Conservation (phyloP, 2,329 filamentous ascomycete species). For the Sclerotinia minor region DNA sequence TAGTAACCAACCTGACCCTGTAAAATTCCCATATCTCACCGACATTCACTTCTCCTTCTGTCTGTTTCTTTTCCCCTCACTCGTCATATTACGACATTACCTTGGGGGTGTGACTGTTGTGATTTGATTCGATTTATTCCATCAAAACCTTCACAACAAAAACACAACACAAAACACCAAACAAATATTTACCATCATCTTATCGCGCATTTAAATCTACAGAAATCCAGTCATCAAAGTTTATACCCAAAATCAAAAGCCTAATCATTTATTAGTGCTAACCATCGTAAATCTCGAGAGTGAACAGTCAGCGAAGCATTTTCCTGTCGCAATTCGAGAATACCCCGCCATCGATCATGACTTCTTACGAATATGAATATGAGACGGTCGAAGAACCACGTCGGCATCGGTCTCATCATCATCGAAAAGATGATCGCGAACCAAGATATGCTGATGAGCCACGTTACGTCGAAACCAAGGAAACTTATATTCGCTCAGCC, state of each 20-base stretch:
- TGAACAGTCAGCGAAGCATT: background rate
- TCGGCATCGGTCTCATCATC: conserved; percentile 36
- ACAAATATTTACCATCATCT: conserved; percentile 1
- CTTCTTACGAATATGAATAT: conserved; percentile 34
- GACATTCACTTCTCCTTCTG: conserved; percentile 21
- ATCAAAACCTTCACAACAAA: conserved; percentile 1
- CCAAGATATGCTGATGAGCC: conserved; percentile 54
- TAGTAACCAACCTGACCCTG: conserved; percentile 1
- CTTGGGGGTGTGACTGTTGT: conserved; percentile 8
- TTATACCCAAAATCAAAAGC: background rate
- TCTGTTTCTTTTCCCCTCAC: conserved; percentile 12
- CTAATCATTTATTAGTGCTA: conserved; percentile 17
- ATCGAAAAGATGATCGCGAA: conserved; percentile 45
- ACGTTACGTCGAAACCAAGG: conserved; percentile 52
- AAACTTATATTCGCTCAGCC: conserved; percentile 39
- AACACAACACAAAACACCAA: background rate
- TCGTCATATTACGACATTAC: conserved; percentile 19
- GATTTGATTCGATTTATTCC: conserved; percentile 7
- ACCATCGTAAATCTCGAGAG: background rate
- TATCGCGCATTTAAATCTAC: background rate
- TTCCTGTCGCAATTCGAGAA: conserved; percentile 20
- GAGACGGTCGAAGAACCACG: conserved; percentile 34
- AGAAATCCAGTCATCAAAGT: background rate
- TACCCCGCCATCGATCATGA: conserved; percentile 20
- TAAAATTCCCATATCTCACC: conserved; percentile 18